phyloP scores from a whole-genome alignment of 2,329 filamentous ascomycete genomes.

The Beauveria caledonica region DNA sequence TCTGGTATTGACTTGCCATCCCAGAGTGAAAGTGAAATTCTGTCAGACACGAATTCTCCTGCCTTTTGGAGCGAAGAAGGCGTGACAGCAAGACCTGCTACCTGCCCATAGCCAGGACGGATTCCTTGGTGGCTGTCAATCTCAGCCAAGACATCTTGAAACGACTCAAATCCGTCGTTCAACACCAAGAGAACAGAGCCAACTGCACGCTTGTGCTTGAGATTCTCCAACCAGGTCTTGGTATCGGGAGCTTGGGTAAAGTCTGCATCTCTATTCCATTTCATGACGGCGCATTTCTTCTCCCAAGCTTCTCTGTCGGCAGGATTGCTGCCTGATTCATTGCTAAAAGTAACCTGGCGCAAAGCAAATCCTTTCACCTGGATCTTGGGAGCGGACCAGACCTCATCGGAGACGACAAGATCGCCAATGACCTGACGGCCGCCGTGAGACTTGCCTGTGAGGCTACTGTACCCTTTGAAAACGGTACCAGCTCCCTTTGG shows the following conservation, averaged over 20 bases:
- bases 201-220: background rate
- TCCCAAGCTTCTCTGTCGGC: background rate
- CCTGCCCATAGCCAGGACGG: background rate
- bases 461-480: background rate
- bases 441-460: background rate
- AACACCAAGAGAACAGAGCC: background rate
- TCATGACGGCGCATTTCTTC: background rate
- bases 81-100: background rate
- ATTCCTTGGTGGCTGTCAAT: background rate
- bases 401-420: constrained; percentile 12
- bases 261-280: background rate
- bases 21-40: background rate
- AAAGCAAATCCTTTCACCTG: constrained; percentile 10
- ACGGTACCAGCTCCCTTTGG: background rate
- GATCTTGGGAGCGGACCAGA: constrained; percentile 11
- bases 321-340: background rate
- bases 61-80: background rate
- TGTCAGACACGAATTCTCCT: background rate
- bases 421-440: constrained; percentile 4
- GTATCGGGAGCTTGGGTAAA: background rate
- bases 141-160: background rate
- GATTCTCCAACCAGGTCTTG: background rate
- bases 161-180: background rate
- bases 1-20: background rate
- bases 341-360: constrained; percentile 11